phyloP scores from a whole-genome alignment of 768 basidiomycete species.

The Collybia mongolica region DNA sequence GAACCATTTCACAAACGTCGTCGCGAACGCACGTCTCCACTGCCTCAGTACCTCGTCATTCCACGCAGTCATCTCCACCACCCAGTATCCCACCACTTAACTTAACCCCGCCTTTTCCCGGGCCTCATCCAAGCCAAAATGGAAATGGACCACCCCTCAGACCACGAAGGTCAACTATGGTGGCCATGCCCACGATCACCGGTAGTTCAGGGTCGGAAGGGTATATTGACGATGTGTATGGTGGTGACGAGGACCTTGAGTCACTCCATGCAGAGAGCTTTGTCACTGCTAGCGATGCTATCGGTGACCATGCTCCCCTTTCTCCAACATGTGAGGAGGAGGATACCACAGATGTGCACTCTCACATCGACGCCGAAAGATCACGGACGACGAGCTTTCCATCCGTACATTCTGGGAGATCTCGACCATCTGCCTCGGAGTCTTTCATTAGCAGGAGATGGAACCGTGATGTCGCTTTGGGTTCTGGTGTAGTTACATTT shows the following conservation, averaged over 20 bases:
- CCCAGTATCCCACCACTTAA: constrained; percentile 62
- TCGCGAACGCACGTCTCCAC: constrained; percentile 55
- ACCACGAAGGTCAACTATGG: constrained; percentile 20
- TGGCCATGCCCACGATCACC: constrained; percentile 39
- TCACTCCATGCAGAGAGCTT: constrained; percentile 59
- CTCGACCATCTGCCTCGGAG: constrained; percentile 35
- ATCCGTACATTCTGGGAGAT: constrained; percentile 11
- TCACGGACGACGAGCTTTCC: constrained; percentile 2
- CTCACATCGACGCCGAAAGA: background rate
- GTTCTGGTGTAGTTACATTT: constrained; percentile 29
- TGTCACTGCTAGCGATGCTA: constrained; percentile 41
- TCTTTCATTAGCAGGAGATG: constrained; percentile 54
- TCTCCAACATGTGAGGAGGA: constrained; percentile 2
- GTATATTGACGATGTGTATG: constrained; percentile 28
- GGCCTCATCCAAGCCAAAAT: constrained; percentile 31
- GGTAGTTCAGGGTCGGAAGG: constrained; percentile 34
- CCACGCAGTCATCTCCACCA: constrained; percentile 16
- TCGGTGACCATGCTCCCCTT: background rate
- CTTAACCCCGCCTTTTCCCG: constrained; percentile 51
- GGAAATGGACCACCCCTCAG: constrained; percentile 26
- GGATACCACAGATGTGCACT: constrained; percentile 9
- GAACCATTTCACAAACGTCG: constrained; percentile 64
- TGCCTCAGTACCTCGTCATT: constrained; percentile 22
- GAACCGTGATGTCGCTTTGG: constrained; percentile 40
- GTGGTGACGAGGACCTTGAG: constrained; percentile 34